Evolutionary conservation across 768 basidiomycete species (phyloP), one percentile per base, ranked within the genome.

Genomic region (Boletus rubescentipes): DNA sequence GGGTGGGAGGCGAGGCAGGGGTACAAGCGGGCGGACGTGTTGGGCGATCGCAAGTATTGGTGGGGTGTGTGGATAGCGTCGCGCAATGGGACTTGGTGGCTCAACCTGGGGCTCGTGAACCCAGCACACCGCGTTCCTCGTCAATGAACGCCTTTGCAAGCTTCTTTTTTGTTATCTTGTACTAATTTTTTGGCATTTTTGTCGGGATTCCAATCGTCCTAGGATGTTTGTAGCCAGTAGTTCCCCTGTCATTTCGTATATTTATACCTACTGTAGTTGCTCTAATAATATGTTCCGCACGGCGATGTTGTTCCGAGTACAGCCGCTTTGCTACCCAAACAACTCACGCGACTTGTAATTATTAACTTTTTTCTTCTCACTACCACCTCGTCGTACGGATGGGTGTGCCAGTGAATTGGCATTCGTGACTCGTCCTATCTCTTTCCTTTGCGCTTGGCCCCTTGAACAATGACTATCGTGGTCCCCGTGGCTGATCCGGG

Each of bases 21-120:
- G 0, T 78, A 77, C 48, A 73, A 64, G 58, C 73, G 84, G 34
- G 74, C 78, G 38, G 84, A 86, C 64, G 73, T 75, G 43, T 58
- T 85, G 31, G 82, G 81, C 1, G 71, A 72, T 36, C 67, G 72
- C 48, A 72, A 75, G 51, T 64, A 70, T 46, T 84, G 77, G 62
- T 75, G 77, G 64, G 82, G 81, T 2, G 46, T 65, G 36, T 71
- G 69, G 69, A 54, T 68, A 30, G 58, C 69, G 31, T 52, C 62
- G 5, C 53, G 45, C 6, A 68, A 79, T 41, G 62, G 72, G 4
- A 68, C 70, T 5, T 81, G 78, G 78, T 75, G 72, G 53, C 61
- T 82, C 21, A 75, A 77, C 46, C 64, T 85, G 54, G 78, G 75
- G 31, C 66, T 84, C 14, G 64, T 76, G 43, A 55, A 64, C 16